Evolutionary conservation across 345 rosid species (phyloP).

Genomic region (Lepidium aucheri): DNA sequence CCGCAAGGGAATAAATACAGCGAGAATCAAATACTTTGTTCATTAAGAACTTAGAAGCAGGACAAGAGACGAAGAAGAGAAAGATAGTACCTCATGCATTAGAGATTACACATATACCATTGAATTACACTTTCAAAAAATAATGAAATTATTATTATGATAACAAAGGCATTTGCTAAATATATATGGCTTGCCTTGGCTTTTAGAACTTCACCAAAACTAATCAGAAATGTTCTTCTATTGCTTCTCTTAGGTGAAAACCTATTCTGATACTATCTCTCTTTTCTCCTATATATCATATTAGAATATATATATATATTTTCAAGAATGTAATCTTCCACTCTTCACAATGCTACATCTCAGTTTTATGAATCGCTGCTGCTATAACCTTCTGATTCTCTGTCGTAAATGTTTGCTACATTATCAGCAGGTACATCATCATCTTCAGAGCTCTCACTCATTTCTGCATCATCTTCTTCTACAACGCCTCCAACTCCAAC

Average conservation of each 20-base stretch:
- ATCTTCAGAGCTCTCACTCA: conserved; percentile 47
- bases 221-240: conserved; percentile 22
- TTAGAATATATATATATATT: conserved; percentile 2
- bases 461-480: conserved; percentile 39
- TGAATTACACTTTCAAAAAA: conserved; percentile 1
- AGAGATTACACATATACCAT: conserved; percentile 2
- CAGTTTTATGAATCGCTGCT: conserved; percentile 47
- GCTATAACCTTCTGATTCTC: conserved; percentile 70
- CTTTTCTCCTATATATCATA: conserved; percentile 5
- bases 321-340: conserved; percentile 20
- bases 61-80: neutral
- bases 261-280: conserved; percentile 23
- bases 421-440: conserved; percentile 26
- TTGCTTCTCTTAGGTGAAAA: conserved; percentile 14
- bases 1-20: too few species aligned
- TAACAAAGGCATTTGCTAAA: conserved; percentile 13
- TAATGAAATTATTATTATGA: neutral
- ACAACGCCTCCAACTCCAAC: conserved; percentile 20
- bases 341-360: conserved; percentile 1
- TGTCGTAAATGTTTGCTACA: conserved; percentile 24
- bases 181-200: conserved; percentile 19
- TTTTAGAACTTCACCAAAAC: conserved; percentile 6
- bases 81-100: neutral
- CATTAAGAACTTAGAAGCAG: neutral
- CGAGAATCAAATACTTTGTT: neutral